Percentiles rank a stretch among this genome's conserved stretches.
phyloP scores from a whole-genome alignment of 805 yeast species.

The Myxozyma monticola region DNA sequence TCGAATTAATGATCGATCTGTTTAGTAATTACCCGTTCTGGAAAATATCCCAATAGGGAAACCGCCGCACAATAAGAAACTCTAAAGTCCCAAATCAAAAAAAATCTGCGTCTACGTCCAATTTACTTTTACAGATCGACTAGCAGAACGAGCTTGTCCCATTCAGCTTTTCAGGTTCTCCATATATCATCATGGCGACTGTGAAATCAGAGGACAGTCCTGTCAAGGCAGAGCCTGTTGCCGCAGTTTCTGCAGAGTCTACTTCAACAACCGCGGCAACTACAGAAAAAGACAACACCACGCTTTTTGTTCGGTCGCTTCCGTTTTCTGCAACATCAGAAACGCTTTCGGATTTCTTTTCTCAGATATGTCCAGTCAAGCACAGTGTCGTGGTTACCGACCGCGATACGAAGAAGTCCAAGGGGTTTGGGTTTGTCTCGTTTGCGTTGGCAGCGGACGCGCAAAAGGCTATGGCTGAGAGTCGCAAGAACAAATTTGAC shows the following conservation, averaged over 20 bases:
- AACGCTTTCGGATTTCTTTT: slow-evolving; percentile 77
- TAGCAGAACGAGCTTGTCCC: too few species aligned
- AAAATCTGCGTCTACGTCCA: too few species aligned
- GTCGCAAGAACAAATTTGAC: slow-evolving; percentile 66
- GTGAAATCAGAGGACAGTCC: too few species aligned
- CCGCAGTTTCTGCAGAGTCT: background rate
- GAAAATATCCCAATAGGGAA: too few species aligned
- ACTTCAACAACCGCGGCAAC: background rate
- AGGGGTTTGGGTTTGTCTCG: slow-evolving; percentile 95
- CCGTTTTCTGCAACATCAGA: slow-evolving; percentile 82
- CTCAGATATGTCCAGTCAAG: slow-evolving; percentile 90
- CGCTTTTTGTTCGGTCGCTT: slow-evolving; percentile 81
- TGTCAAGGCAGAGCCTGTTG: background rate
- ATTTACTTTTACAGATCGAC: too few species aligned
- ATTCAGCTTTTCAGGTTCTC: too few species aligned
- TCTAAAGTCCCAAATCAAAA: too few species aligned
- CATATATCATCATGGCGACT: too few species aligned
- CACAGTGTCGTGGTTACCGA: slow-evolving; percentile 92
- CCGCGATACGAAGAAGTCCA: slow-evolving; percentile 62
- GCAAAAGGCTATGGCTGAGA: slow-evolving; percentile 62
- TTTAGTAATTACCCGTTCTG: too few species aligned
- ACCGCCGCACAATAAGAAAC: too few species aligned
- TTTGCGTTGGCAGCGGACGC: slow-evolving; percentile 87
- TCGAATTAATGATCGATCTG: too few species aligned
- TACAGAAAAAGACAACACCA: slow-evolving; percentile 35